These are phyloP conservation scores for Maudiozyma humilis DNA, from an alignment of 1,139 yeast species.

Conservation along the genomic window DNA sequence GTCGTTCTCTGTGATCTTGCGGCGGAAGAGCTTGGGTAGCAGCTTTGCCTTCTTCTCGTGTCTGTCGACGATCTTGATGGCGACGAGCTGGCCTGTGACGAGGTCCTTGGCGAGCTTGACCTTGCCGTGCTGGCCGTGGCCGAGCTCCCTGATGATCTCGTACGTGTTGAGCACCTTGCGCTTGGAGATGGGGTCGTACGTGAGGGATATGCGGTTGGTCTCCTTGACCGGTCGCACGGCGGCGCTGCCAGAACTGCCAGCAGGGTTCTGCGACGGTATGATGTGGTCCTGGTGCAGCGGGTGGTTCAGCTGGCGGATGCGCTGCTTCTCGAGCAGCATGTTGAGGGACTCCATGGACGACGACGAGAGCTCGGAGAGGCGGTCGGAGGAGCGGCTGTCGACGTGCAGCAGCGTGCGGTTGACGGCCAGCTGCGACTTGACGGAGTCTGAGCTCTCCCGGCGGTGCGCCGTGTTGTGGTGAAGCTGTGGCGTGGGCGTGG, in stretches of 20 bases:
- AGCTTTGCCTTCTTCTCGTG: slow-evolving; percentile 36
- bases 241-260: too few species aligned
- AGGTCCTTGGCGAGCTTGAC: slow-evolving; percentile 83
- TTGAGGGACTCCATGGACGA: slow-evolving; percentile 36
- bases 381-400: slow-evolving; percentile 4
- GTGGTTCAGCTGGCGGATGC: slow-evolving; percentile 34
- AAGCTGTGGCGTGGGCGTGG: background rate
- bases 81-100: slow-evolving; percentile 65
- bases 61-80: slow-evolving; percentile 86
- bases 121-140: slow-evolving; percentile 95
- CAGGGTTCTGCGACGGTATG: slow-evolving; percentile 12
- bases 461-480: background rate
- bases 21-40: slow-evolving; percentile 17
- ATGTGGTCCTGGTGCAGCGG: slow-evolving; percentile 35
- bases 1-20: slow-evolving; percentile 28
- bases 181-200: slow-evolving; percentile 81
- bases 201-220: slow-evolving; percentile 70
- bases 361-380: slow-evolving; percentile 12
- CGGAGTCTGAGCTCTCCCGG: background rate
- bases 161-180: slow-evolving; percentile 83
- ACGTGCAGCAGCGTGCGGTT: background rate
- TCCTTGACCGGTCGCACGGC: slow-evolving; percentile 60
- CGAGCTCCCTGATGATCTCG: slow-evolving; percentile 80
- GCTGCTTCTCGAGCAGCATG: slow-evolving; percentile 34
- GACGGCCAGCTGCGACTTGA: background rate